Conservation (phyloP, 768 basidiomycete species). For the Mrakia gelida region DNA sequence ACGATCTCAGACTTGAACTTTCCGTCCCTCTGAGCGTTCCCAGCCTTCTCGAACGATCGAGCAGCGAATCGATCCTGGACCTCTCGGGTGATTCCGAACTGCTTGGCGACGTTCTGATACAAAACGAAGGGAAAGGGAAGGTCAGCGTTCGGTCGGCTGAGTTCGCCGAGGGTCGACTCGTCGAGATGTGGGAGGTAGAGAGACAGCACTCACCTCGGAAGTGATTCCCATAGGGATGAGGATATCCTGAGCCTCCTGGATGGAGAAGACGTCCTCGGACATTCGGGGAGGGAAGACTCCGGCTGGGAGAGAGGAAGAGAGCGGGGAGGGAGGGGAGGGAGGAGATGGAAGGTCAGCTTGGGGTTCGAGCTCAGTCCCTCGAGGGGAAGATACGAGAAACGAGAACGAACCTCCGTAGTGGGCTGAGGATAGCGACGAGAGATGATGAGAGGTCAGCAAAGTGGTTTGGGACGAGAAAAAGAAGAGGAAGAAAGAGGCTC, state of each 20-base stretch:
- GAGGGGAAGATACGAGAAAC: too few relatives aligned
- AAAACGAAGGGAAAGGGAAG: neutral
- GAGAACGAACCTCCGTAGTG: constrained; percentile 41
- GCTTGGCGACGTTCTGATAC: constrained; percentile 55
- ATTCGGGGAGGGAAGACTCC: constrained; percentile 47
- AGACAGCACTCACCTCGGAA: constrained; percentile 83
- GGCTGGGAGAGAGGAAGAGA: constrained; percentile 30
- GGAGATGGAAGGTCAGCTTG: neutral
- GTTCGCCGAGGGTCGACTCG: constrained; percentile 41
- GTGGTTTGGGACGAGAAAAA: neutral
- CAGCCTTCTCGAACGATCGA: constrained; percentile 79
- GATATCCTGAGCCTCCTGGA: constrained; percentile 52
- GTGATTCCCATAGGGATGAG: constrained; percentile 83
- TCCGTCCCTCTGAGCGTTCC: constrained; percentile 70
- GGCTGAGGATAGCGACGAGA: neutral
- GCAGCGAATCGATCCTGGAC: constrained; percentile 83
- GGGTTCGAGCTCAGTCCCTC: neutral
- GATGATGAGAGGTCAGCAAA: neutral
- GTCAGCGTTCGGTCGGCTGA: neutral
- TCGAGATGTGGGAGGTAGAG: too few relatives aligned
- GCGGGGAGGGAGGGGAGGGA: neutral
- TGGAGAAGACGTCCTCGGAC: constrained; percentile 59
- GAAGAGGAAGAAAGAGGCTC: neutral
- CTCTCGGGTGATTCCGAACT: constrained; percentile 67
- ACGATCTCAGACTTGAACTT: constrained; percentile 80